A percentile compares a stretch with the other conserved stretches of the same genome.
phyloP scores from a whole-genome alignment of 1,284 basidiomycete species.

The Fomitopsis pinicola region DNA sequence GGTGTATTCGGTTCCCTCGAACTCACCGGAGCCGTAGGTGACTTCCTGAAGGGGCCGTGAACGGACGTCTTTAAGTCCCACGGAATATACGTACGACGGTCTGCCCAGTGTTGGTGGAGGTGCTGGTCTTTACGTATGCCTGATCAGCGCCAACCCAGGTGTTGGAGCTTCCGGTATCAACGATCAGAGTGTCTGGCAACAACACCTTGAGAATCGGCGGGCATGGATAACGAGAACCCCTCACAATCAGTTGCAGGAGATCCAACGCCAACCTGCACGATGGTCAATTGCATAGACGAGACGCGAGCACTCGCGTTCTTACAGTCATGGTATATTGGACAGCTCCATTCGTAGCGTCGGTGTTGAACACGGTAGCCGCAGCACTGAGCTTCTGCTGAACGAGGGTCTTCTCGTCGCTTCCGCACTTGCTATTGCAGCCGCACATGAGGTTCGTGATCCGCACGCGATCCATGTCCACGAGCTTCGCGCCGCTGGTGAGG shows the following conservation, averaged over 20 bases:
- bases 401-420: conserved; percentile 2
- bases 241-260: conserved; percentile 21
- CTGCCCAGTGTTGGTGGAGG: conserved; percentile 30
- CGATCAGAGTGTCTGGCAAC: conserved; percentile 18
- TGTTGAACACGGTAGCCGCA: conserved; percentile 9
- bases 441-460: conserved; percentile 20
- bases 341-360: conserved; percentile 21
- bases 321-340: conserved; percentile 22
- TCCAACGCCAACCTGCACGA: conserved; percentile 19
- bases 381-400: neutral
- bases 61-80: neutral
- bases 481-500: conserved; percentile 12
- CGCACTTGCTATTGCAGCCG: conserved; percentile 3
- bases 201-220: neutral
- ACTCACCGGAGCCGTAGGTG: conserved; percentile 18
- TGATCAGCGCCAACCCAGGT: conserved; percentile 57
- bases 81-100: conserved; percentile 11
- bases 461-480: conserved; percentile 22
- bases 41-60: conserved; percentile 11
- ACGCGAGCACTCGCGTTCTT: neutral
- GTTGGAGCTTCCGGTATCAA: conserved; percentile 43
- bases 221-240: neutral
- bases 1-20: conserved; percentile 17
- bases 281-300: neutral
- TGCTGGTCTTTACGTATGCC: conserved; percentile 41